Evolutionary conservation across 805 yeast genomes (phyloP), one percentile per base, ranked within the genome.

Genomic region (Ogataea polymorpha): DNA sequence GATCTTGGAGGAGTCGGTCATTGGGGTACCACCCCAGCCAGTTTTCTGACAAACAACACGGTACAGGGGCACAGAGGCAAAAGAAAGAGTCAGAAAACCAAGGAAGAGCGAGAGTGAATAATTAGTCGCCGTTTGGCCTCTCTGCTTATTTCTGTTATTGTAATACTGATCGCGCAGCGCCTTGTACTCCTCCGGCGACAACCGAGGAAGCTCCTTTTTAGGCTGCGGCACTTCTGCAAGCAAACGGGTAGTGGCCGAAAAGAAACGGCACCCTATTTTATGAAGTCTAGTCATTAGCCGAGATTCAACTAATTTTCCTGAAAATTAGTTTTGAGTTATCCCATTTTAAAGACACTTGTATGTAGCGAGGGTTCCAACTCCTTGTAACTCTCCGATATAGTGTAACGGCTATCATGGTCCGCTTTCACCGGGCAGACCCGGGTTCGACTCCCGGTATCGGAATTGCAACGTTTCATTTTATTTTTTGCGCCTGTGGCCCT

Each of bases 11-110:
- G 71, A 64, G 59, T 93, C 98, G 0, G 97, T 90, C 53, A 90
- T 84, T 9, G 98, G 98, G 7, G 84, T 81, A 30, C 99, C 99
- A 36, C 91, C 96, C 77, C 85, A 93, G 0, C 99, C 99, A 0
- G 97, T 90, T 63, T 95, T 76, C 54, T 90, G 86, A 70, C 99
- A 93, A 23, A 93, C 72, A 7, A 90, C 88, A 51, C 97, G 70
- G 63, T 93, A 93, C 6, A 93, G 66, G 4, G 98, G 98, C 14
- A 93, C 99, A 1, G 96, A 86, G 8, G 89, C 86, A 63, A 88
- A 93, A 0, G 95, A 75, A 5, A 91, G 68, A 0, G 95, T 86
- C 13, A 87, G 65, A 48, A 87, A 86, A 2, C 79, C 65, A 21
- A 90, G 64, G 10, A 80, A 79, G 15, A 87, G 69, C n/a, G 91